Evolutionary conservation across 805 yeast species (phyloP), one percentile per base, ranked within the genome.

Genomic region (Ogataea saltuana): DNA sequence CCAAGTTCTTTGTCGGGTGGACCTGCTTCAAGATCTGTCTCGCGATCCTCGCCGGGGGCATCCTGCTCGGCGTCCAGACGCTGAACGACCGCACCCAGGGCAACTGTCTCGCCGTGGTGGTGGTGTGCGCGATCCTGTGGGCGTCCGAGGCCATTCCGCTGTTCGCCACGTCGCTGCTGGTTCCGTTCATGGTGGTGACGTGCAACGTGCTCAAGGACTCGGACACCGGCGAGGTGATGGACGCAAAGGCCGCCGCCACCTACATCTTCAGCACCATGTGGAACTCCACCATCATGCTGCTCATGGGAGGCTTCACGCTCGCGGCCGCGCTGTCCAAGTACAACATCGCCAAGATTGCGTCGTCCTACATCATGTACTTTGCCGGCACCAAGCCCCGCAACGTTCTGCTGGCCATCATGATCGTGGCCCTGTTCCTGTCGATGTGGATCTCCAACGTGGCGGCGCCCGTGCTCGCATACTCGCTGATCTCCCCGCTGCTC

Each of bases 81-180:
- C 75, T 83, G 48, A 75, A 80, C 48, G 86, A 81, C 56, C 67
- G 67, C 28, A 79, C 75, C 4, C 80, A 83, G 58, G 76, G 74
- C 53, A 74, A 83, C 55, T 78, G 85, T 61, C 73, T 83, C 71
- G 86, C 87, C 5, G 68, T 82, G 19, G 75, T 82, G 32, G 84
- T 74, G 9, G 77, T 83, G 49, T 60, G 70, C 36, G 76, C 78
- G 7, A 63, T 75, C 48, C 56, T 74, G 32, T 75, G 79, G 79
- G 79, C 79, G 6, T 57, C 74, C 11, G 80, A 75, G 55, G 76
- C 78, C 6, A 58, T 75, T 15, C 80, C 80, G 13, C 60, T 75
- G 41, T 72, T 68, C 48, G 67, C 71, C n/a, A 75, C 79, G 16
- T 65, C 77, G 11, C 60, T 75, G 63, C 56, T 75, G 39, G 71